Base-by-base conservation (phyloP, 2,329 filamentous ascomycete genomes). In the Hypoxylon sp. region DNA sequence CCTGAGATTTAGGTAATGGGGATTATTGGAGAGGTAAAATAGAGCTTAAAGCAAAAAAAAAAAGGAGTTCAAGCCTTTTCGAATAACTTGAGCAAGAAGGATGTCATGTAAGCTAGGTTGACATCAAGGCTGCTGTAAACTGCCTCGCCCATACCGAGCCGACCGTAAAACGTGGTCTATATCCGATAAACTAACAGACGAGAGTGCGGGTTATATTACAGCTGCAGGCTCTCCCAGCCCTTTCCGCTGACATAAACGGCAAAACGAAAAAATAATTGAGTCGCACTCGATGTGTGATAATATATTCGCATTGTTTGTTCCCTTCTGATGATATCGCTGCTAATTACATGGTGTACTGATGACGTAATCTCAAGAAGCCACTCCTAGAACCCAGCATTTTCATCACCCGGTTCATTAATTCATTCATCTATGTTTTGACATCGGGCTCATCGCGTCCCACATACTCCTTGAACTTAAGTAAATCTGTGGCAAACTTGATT, bases 401-500 rank as follows among this genome's bases (percentile, higher is more conserved):
- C 21, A 23, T 17, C 11, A 34, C 48, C 25, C 14, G n/a, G n/a
- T 5, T 34, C 25, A 48, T 55, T n/a, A n/a, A 13, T 38, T 30
- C 17, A 7, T 25, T 14, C 17, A n/a, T 60, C 82, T 90, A 98
- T 67, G 95, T 99, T 90, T 94, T 97, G 76, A 99, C 96, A 82
- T 97, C 93, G 36, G 96, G 96, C 85, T 97, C 92, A 75, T 93
- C 93, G 68, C 94, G 91, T 78, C 94, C 94, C 75, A 98, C 89
- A 79, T 91, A 94, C 85, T 98, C 92, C 86, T 98, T 93, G 81
- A 99, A 91, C 86, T 95, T 94, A 78, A 99, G 86, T 65, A 99
- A 85, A 60, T 91, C 88, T 2, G 93, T 92, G 21, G 95, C 93
- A 74, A 97, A 88, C 78, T 91, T 87, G 76, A 99, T 93, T 78